Conservation (phyloP, 805 yeast genomes). For the Candida krabiensis region DNA sequence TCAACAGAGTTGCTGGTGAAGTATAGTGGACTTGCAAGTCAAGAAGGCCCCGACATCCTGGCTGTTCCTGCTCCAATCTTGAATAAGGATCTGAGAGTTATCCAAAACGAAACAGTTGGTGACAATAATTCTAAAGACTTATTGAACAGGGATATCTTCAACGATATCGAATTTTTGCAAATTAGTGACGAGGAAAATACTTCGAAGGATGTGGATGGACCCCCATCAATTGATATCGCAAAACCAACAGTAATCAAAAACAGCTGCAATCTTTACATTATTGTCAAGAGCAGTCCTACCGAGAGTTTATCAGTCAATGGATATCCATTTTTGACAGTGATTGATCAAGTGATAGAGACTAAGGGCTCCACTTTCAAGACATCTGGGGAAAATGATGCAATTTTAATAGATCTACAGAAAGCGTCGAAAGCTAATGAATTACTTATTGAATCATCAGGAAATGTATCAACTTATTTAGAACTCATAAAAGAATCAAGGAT, state of each 20-base stretch:
- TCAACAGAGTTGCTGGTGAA: constrained; percentile 14
- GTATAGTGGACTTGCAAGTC: constrained; percentile 11
- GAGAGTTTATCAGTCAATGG: constrained; percentile 23
- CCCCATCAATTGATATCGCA: background rate
- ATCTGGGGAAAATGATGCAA: constrained; percentile 4
- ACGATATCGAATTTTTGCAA: constrained; percentile 32
- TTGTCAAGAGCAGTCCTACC: constrained; percentile 22
- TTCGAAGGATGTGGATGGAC: constrained; percentile 1
- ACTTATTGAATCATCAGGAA: constrained; percentile 24
- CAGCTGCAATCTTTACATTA: constrained; percentile 32
- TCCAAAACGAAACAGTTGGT: constrained; percentile 28
- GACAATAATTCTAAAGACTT: constrained; percentile 15
- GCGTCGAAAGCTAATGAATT: constrained; percentile 30
- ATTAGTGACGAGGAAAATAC: constrained; percentile 7
- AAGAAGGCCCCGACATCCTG: constrained; percentile 12
- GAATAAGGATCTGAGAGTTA: constrained; percentile 27
- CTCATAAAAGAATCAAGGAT: constrained; percentile 29
- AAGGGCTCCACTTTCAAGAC: constrained; percentile 18
- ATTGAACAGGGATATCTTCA: constrained; percentile 25
- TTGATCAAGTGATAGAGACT: constrained; percentile 14
- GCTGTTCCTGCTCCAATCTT: constrained; percentile 31
- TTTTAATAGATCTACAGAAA: constrained; percentile 26
- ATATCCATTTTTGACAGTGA: constrained; percentile 28
- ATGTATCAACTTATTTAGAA: constrained; percentile 28
- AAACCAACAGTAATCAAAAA: background rate